Conservation (phyloP, 257 asterid species). For the Plectranthus barbatus region DNA sequence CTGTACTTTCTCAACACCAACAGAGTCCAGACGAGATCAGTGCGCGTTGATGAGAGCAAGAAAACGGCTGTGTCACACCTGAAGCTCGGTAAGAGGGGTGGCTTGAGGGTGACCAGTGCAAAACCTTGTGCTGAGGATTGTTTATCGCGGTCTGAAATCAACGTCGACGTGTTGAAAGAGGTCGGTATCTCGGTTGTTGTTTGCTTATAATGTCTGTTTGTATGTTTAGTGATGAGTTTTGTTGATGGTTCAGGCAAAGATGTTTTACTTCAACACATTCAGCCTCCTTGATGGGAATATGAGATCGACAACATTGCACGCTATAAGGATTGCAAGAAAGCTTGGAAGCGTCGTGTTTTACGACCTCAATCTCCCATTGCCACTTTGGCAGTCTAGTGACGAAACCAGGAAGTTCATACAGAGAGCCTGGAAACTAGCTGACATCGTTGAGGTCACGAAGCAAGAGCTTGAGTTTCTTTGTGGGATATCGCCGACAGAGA, state of each 20-base stretch:
- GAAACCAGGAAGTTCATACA: constrained; percentile 62
- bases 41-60: constrained; percentile 51
- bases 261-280: constrained; percentile 88
- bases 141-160: constrained; percentile 66
- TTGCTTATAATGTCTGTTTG: neutral
- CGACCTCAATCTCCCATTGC: constrained; percentile 80
- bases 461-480: constrained; percentile 93
- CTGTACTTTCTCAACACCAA: constrained; percentile 48
- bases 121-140: constrained; percentile 85
- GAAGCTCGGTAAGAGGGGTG: constrained; percentile 72
- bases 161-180: constrained; percentile 86
- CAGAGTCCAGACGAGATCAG: constrained; percentile 77
- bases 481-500: constrained; percentile 58
- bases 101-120: constrained; percentile 48
- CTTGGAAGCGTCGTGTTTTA: constrained; percentile 68
- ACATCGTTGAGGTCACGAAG: constrained; percentile 80
- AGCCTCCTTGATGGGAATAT: constrained; percentile 67
- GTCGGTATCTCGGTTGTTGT: constrained; percentile 28
- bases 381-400: constrained; percentile 73
- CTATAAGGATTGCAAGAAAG: constrained; percentile 58
- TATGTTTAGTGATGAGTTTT: constrained; percentile 14
- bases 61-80: constrained; percentile 57
- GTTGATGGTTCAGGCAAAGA: constrained; percentile 53
- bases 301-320: constrained; percentile 66
- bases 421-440: constrained; percentile 64